phyloP scores from a whole-genome alignment of 257 asterid genomes.

The Cinchona pubescens region DNA sequence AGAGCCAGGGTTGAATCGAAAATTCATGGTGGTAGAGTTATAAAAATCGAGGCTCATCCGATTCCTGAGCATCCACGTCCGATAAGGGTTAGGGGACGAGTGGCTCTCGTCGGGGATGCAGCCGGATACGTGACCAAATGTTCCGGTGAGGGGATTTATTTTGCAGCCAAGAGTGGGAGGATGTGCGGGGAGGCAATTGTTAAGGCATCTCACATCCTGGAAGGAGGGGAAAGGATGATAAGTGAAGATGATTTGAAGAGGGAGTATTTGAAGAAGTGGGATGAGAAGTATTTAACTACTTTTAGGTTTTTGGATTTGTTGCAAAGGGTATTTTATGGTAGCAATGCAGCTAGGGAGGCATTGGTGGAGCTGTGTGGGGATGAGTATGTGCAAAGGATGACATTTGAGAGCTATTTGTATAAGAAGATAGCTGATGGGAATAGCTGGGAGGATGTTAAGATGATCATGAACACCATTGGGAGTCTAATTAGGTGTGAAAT shows the following conservation, averaged over 20 bases:
- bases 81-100: slow-evolving; percentile 54
- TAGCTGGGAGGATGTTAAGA: slow-evolving; percentile 56
- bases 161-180: slow-evolving; percentile 77
- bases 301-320: slow-evolving; percentile 61
- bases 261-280: slow-evolving; percentile 80
- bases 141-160: slow-evolving; percentile 81
- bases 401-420: slow-evolving; percentile 79
- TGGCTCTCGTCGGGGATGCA: slow-evolving; percentile 77
- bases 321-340: slow-evolving; percentile 72
- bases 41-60: slow-evolving; percentile 85
- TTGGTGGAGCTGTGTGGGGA: slow-evolving; percentile 81
- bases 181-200: slow-evolving; percentile 78
- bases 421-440: slow-evolving; percentile 62
- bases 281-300: slow-evolving; percentile 57
- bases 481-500: slow-evolving; percentile 63
- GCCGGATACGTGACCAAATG: slow-evolving; percentile 87
- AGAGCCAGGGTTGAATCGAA: slow-evolving; percentile 40
- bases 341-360: slow-evolving; percentile 76
- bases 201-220: slow-evolving; percentile 63
- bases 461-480: slow-evolving; percentile 57
- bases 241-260: slow-evolving; percentile 60
- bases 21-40: slow-evolving; percentile 49
- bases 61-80: slow-evolving; percentile 85
- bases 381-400: slow-evolving; percentile 79
- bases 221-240: slow-evolving; percentile 56